Conservation (phyloP, 2,329 filamentous ascomycete species). For the Penicillium sp. region DNA sequence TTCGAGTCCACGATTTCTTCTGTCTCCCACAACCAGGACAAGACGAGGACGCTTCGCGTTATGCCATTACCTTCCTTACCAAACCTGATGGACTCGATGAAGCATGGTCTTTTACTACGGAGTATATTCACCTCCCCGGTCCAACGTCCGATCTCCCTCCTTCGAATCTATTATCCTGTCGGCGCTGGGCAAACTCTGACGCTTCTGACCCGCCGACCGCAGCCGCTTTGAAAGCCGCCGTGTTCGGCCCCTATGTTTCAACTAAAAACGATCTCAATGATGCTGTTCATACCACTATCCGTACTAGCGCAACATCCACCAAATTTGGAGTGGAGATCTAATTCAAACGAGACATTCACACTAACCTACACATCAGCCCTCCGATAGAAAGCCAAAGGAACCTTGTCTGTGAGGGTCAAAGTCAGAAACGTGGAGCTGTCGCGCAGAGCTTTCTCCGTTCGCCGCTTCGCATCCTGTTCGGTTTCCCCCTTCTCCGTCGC, state of each 20-base stretch:
- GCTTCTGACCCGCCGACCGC: background rate
- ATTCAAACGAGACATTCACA: background rate
- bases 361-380: background rate
- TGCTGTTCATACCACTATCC: too few species aligned
- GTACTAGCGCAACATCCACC: background rate
- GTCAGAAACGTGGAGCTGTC: background rate
- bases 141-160: background rate
- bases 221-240: background rate
- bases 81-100: slow-evolving; percentile 19
- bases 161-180: background rate
- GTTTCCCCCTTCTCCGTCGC: background rate
- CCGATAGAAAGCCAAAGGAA: background rate
- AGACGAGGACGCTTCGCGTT: background rate
- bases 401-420: background rate
- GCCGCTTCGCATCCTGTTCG: background rate
- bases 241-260: background rate
- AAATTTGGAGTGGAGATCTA: background rate
- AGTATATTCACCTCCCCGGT: slow-evolving; percentile 5
- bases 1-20: slow-evolving; percentile 22
- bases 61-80: slow-evolving; percentile 20
- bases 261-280: background rate
- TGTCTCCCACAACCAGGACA: background rate
- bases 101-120: slow-evolving; percentile 13
- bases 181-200: background rate
- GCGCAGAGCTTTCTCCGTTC: background rate